These are phyloP conservation scores for Nigrospora osmanthi DNA, from an alignment of 2,329 filamentous ascomycete species.

Conservation along the genomic window DNA sequence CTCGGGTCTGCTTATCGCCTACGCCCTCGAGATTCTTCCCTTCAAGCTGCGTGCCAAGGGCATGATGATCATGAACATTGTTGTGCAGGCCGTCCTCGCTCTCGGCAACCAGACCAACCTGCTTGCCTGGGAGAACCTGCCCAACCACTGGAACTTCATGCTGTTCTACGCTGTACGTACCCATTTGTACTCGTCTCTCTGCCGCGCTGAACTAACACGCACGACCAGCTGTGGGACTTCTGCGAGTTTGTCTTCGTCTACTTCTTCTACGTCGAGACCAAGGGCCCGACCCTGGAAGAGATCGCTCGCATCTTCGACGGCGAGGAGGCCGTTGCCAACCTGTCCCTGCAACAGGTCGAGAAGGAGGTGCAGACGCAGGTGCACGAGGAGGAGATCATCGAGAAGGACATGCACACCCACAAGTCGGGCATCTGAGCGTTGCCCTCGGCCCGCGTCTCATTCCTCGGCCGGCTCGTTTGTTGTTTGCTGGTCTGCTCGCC, in stretches of 20 bases:
- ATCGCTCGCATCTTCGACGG: conserved; percentile 66
- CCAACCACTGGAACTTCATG: conserved; percentile 57
- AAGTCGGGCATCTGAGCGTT: conserved; percentile 3
- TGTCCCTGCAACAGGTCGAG: conserved; percentile 47
- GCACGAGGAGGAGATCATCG: conserved; percentile 24
- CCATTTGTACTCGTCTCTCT: not conserved
- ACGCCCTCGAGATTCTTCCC: conserved; percentile 50
- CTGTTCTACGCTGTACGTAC: conserved; percentile 50
- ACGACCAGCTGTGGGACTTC: conserved; percentile 44
- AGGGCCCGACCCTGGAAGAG: conserved; percentile 63
- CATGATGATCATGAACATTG: conserved; percentile 59
- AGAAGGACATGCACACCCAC: conserved; percentile 4
- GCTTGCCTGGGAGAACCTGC: conserved; percentile 52
- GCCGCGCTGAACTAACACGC: conserved; percentile 4
- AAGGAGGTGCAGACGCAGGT: conserved; percentile 38
- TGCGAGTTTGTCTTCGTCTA: conserved; percentile 54
- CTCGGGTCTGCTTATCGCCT: conserved; percentile 48
- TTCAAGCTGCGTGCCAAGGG: conserved; percentile 51
- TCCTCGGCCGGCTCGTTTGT: too few relatives aligned
- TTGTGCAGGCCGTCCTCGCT: conserved; percentile 52
- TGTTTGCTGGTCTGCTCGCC: too few relatives aligned
- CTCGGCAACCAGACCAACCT: conserved; percentile 57
- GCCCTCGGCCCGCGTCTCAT: too few relatives aligned
- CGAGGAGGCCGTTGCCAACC: conserved; percentile 41
- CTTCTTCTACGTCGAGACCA: conserved; percentile 64